Conservation (phyloP, 2,329 filamentous ascomycete genomes). For the Ophiostoma montium region DNA sequence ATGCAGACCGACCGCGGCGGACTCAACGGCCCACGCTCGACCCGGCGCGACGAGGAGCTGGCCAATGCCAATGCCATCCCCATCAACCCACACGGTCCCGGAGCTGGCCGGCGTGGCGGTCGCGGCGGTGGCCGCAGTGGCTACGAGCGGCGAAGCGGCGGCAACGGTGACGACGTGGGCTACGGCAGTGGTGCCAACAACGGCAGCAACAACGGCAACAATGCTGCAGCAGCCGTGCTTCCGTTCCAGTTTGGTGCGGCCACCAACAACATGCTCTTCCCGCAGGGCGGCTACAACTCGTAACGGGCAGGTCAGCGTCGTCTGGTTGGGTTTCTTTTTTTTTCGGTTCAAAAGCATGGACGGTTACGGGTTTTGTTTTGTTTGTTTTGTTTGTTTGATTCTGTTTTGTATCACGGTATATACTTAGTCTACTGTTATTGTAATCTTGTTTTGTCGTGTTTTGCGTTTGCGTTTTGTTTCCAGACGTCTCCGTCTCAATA, state of each 20-base stretch:
- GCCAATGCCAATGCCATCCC: conserved; percentile 4
- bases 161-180: conserved; percentile 10
- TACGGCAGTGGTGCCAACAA: conserved; percentile 15
- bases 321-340: not conserved
- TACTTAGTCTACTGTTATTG: too few species aligned
- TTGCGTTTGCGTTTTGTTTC: too few species aligned
- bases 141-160: conserved; percentile 14
- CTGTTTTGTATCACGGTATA: too few species aligned
- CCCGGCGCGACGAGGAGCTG: conserved; percentile 26
- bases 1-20: conserved; percentile 57
- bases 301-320: not conserved
- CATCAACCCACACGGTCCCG: conserved; percentile 6
- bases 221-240: conserved; percentile 19
- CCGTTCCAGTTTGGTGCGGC: conserved; percentile 19
- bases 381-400: too few species aligned
- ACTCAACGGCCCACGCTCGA: conserved; percentile 49
- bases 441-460: too few species aligned
- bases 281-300: not conserved
- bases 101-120: conserved; percentile 10
- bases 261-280: not conserved
- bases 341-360: not conserved
- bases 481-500: too few species aligned
- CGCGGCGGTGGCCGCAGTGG: conserved; percentile 13
- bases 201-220: conserved; percentile 15
- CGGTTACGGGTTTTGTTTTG: too few species aligned